A percentile compares a stretch with the other conserved stretches of the same genome.
phyloP scores from a whole-genome alignment of 768 basidiomycete species.

The Sarcomyxa edulis region DNA sequence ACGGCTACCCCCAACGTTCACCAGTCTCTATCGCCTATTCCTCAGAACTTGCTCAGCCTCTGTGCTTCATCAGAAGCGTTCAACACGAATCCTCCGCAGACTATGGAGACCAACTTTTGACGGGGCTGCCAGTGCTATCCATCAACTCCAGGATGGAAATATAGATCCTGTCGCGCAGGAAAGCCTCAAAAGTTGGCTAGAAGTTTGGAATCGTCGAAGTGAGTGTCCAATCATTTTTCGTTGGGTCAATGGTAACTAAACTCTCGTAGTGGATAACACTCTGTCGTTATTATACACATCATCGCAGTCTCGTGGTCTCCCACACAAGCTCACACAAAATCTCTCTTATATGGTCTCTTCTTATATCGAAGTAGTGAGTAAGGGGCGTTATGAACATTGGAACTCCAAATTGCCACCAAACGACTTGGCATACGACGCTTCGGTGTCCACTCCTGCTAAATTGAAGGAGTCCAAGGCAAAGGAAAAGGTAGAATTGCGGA shows the following conservation, averaged over 20 bases:
- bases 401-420: constrained; percentile 23
- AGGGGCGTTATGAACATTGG: constrained; percentile 30
- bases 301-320: constrained; percentile 54
- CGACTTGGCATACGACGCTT: constrained; percentile 14
- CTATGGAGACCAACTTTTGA: constrained; percentile 55
- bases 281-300: constrained; percentile 58
- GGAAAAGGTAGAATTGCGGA: constrained; percentile 16
- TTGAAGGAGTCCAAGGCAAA: constrained; percentile 10
- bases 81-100: constrained; percentile 37
- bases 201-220: constrained; percentile 55
- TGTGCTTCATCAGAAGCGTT: constrained; percentile 45
- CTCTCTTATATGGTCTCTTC: constrained; percentile 30
- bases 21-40: constrained; percentile 55
- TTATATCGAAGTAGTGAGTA: too few relatives aligned
- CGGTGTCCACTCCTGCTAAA: constrained; percentile 8
- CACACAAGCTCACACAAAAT: constrained; percentile 57
- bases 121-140: constrained; percentile 37
- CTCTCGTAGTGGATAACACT: constrained; percentile 57
- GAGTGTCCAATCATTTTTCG: constrained; percentile 7
- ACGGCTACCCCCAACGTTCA: constrained; percentile 35
- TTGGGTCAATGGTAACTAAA: constrained; percentile 5
- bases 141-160: constrained; percentile 29
- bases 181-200: constrained; percentile 35
- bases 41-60: constrained; percentile 52
- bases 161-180: constrained; percentile 20